phyloP scores from a whole-genome alignment of 768 basidiomycete genomes.

The Boletellus emodensis region DNA sequence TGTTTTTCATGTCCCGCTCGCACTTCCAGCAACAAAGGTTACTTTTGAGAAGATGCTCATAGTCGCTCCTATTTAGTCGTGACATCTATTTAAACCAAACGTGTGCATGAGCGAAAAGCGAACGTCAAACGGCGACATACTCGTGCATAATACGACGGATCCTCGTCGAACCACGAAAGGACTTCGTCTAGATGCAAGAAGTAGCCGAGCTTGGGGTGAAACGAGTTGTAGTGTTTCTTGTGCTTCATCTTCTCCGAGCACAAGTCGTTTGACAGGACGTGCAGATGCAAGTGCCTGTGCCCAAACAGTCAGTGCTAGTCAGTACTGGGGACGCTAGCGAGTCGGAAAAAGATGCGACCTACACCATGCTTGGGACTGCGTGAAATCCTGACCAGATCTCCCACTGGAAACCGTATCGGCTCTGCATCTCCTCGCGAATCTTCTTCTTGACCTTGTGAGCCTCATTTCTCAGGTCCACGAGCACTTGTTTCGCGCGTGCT shows the following conservation, averaged over 20 bases:
- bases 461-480: slow-evolving; percentile 51
- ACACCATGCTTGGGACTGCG: slow-evolving; percentile 83
- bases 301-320: background rate
- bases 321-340: background rate
- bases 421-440: slow-evolving; percentile 78
- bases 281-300: slow-evolving; percentile 74
- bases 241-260: slow-evolving; percentile 66
- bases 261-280: slow-evolving; percentile 80
- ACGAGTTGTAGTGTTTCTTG: slow-evolving; percentile 92
- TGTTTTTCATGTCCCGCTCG: slow-evolving; percentile 56
- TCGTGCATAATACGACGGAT: slow-evolving; percentile 47
- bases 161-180: slow-evolving; percentile 75
- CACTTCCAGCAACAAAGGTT: slow-evolving; percentile 71
- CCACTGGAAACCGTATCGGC: slow-evolving; percentile 73
- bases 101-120: background rate
- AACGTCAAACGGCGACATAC: slow-evolving; percentile 34
- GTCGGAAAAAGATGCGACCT: slow-evolving; percentile 27
- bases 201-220: slow-evolving; percentile 80
- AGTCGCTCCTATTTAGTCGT: slow-evolving; percentile 45
- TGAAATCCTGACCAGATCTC: slow-evolving; percentile 82
- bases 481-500: slow-evolving; percentile 47
- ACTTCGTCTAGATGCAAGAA: slow-evolving; percentile 77
- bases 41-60: slow-evolving; percentile 66
- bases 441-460: slow-evolving; percentile 53
- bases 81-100: slow-evolving; percentile 42